A percentile compares a stretch with the other conserved stretches of the same genome.
phyloP scores from a whole-genome alignment of 805 yeast genomes.

The Sungouiella thailandica region DNA sequence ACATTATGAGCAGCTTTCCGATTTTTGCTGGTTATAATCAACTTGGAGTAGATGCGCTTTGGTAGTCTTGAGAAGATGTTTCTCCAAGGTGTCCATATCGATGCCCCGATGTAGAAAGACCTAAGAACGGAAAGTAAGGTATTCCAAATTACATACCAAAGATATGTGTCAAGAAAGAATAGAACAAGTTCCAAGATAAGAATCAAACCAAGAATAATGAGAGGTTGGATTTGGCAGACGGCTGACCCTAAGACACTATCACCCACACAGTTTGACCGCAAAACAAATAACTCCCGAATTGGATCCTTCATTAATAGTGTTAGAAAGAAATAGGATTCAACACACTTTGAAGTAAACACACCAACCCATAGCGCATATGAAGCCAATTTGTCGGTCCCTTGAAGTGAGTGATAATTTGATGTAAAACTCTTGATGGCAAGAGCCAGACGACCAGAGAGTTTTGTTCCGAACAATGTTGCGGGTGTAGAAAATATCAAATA shows the following conservation, averaged over 20 bases:
- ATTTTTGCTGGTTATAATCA: slow-evolving; percentile 44
- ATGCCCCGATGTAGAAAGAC: slow-evolving; percentile 70
- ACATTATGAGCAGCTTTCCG: slow-evolving; percentile 40
- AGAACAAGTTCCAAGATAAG: slow-evolving; percentile 58
- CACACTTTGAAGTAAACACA: slow-evolving; percentile 61
- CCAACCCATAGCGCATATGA: slow-evolving; percentile 68
- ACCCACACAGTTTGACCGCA: slow-evolving; percentile 57
- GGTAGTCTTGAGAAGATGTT: slow-evolving; percentile 74
- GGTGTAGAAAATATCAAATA: slow-evolving; percentile 63
- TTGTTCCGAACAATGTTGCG: slow-evolving; percentile 44
- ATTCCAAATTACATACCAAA: slow-evolving; percentile 83
- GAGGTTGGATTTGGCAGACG: slow-evolving; percentile 55
- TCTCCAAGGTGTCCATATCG: slow-evolving; percentile 88
- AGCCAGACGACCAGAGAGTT: slow-evolving; percentile 31
- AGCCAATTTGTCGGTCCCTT: slow-evolving; percentile 51
- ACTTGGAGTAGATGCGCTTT: slow-evolving; percentile 66
- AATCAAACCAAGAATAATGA: slow-evolving; percentile 49
- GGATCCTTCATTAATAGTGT: slow-evolving; percentile 81
- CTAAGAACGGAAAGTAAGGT: slow-evolving; percentile 67
- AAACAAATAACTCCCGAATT: slow-evolving; percentile 56
- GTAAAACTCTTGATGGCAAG: slow-evolving; percentile 42
- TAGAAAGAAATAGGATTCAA: slow-evolving; percentile 91
- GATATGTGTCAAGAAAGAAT: slow-evolving; percentile 75
- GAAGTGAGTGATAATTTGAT: slow-evolving; percentile 48
- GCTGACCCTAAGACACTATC: slow-evolving; percentile 50